Evolutionary conservation across 2,329 filamentous ascomycete species (phyloP), one percentile per base, ranked within the genome.

Genomic region (Alternaria gansuensis): DNA sequence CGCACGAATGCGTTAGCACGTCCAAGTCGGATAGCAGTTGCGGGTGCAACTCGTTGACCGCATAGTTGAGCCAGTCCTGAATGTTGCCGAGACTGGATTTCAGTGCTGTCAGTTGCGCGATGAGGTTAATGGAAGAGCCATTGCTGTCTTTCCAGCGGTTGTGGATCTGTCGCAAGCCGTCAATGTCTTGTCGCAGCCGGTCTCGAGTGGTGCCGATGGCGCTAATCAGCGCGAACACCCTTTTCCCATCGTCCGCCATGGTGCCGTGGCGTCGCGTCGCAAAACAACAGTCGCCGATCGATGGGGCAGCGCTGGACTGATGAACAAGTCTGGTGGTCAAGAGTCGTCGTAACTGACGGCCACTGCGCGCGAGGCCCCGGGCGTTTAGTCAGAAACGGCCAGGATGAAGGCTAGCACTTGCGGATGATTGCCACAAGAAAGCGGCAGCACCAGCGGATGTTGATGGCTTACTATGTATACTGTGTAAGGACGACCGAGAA

Each of bases 51-150:
- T 76, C 73, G 41, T 67, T 63, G 50, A 76, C 67, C 2, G 69
- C 70, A 66, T 69, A 72, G 24, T 71, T 71, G 55, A 77, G 70
- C 73, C 72, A 75, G 56, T 76, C 73, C 43, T 72, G 69, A 61
- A 76, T 74, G 54, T 72, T 73, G 13, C 65, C 69, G 44, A 76
- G 67, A 44, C 70, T 74, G 13, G 74, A 73, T 52, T 75, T 76
- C 40, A 77, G 55, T 1, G 74, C 68, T 1, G 74, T 74, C 31
- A 76, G 52, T 52, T 77, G 74, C 44, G 75, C 75, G 59, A 77
- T 76, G 21, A 77, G 65, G 50, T 77, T 76, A 61, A 77, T 77
- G 17, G 69, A 72, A 7, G 67, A 68, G 46, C 63, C 66, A 59
- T 69, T 68, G 64, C 63, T 59, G 60, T 73, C 72, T 45, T 64